Percentiles rank a stretch among this genome's conserved stretches.
Evolutionary conservation across 2,329 filamentous ascomycete genomes (phyloP).

Genomic region (Penicillium italicum): DNA sequence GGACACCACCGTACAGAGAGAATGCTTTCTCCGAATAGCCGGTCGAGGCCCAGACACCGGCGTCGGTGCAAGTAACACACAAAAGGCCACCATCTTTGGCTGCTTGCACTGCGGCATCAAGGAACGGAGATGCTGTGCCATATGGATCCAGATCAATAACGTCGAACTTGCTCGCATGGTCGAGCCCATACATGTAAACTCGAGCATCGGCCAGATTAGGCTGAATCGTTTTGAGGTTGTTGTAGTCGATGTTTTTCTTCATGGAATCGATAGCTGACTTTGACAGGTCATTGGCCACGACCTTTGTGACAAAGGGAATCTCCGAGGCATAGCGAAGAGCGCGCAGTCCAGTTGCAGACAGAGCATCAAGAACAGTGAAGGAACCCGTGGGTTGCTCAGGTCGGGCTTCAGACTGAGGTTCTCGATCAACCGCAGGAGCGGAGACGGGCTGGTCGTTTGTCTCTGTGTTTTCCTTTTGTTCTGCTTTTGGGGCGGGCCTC

Average conservation of each 20-base stretch:
- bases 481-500: constrained; percentile 10
- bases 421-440: not conserved
- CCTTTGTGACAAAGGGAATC: constrained; percentile 73
- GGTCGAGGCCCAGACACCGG: constrained; percentile 88
- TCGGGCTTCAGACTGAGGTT: constrained; percentile 1
- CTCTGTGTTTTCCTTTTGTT: constrained; percentile 20
- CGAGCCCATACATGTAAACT: constrained; percentile 78
- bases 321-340: constrained; percentile 90
- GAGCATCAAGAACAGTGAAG: constrained; percentile 88
- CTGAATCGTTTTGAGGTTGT: constrained; percentile 69
- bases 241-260: constrained; percentile 78
- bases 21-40: constrained; percentile 94
- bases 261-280: constrained; percentile 74
- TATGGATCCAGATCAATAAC: constrained; percentile 97
- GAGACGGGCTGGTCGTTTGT: constrained; percentile 9
- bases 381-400: constrained; percentile 37
- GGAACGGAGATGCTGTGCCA: constrained; percentile 85
- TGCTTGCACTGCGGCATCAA: constrained; percentile 85
- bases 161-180: constrained; percentile 64
- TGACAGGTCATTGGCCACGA: constrained; percentile 89
- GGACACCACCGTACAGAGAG: constrained; percentile 86
- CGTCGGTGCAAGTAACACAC: constrained; percentile 95
- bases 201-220: constrained; percentile 79
- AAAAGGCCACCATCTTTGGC: constrained; percentile 84
- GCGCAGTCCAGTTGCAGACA: constrained; percentile 89